A percentile compares a stretch with the other conserved stretches of the same genome.
Conservation (phyloP, 257 asterid genomes). For the Paulownia fortunei region DNA sequence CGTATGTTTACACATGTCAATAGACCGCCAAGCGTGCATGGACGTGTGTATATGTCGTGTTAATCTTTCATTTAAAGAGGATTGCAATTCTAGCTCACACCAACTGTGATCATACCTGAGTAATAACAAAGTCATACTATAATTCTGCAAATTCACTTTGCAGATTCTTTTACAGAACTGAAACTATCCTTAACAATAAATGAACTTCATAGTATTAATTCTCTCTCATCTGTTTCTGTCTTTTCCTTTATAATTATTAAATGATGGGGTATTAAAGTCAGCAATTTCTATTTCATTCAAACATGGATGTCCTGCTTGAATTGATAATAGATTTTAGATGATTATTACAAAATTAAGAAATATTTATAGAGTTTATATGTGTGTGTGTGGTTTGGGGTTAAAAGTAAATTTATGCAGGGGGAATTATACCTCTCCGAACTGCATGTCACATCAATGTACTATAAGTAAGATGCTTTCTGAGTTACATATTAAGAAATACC, state of each 20-base stretch:
- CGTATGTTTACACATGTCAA: neutral
- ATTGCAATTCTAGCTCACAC: neutral
- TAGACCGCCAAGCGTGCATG: neutral
- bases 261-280: too few species aligned
- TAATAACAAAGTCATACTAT: neutral
- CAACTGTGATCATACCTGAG: neutral
- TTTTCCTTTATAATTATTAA: neutral
- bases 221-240: neutral
- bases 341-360: too few species aligned
- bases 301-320: too few species aligned
- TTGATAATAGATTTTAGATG: too few species aligned
- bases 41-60: neutral
- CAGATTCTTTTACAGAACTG: neutral
- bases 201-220: too few species aligned
- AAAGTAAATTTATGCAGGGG: too few species aligned
- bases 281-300: too few species aligned
- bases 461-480: too few species aligned
- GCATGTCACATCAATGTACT: too few species aligned
- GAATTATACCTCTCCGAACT: neutral
- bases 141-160: neutral
- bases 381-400: too few species aligned
- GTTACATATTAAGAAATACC: neutral
- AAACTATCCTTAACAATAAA: neutral
- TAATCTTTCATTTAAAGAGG: neutral
- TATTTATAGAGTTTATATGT: too few species aligned